Evolutionary conservation across 129 eudicot genomes (phyloP), one percentile per base, ranked within the genome.

Genomic region (Arctium lappa): DNA sequence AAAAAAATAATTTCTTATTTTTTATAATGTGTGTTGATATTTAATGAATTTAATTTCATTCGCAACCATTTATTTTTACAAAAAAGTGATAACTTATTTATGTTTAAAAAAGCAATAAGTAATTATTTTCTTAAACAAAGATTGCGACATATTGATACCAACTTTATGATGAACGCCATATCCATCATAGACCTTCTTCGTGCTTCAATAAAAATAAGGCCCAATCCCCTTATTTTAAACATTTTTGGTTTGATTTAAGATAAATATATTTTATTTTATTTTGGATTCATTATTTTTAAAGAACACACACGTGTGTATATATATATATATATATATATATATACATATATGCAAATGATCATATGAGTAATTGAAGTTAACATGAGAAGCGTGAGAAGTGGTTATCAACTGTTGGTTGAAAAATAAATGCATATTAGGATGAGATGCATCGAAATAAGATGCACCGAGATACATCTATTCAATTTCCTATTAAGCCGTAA

Each of bases 141-240:
- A 44, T 40, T 40, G 75, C 29, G 60, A 48, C 71, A 44, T 44
- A 50, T 72, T 66, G 32, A 70, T 70, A 68, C 18, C 33, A 46
- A 53, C 78, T 80, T 72, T 72, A 72, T 3, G 15, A 33, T 71
- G 48, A 72, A 80, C 39, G 78, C 42, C 77, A 48, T 72, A 50
- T 42, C 78, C 72, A 80, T 50, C 71, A 72, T 72, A 70, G 72
- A 50, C 62, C 78, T 18, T 37, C 39, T 37, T 72, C 78, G 7
- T 60, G 68, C 27, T 16, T n/a, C 6, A n/a, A 60, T 6, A 18
- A 60, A 60, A 53, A 60, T 2, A 60, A 60, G 22, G 22, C 7
- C 65, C 65, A 53, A 15, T 3, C 6, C 9, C 8, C 68, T 60
- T 60, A 16, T 60, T 60, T 50, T 60, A 16, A 60, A n/a, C 29